Base-by-base conservation (phyloP, 208 protist species). In the Trypanosoma vivax region DNA sequence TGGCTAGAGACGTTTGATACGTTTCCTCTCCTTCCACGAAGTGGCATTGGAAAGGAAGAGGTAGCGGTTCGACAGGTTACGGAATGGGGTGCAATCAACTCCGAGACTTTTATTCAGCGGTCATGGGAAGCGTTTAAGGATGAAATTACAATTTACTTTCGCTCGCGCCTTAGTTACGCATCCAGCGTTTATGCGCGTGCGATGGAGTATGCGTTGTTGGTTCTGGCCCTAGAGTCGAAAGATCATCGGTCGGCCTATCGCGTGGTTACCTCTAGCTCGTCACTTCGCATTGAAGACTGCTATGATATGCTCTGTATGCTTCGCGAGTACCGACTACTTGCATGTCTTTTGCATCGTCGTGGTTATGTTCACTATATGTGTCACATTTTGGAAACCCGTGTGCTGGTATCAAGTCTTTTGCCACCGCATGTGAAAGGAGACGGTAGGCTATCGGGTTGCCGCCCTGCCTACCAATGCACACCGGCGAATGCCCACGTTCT, bases 241-340 rank as follows among this genome's bases (percentile, higher is more conserved):
- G 85, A 92, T 60, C 70, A 81, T 61, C 60, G 70, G 23, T 53
- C 47, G 9, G 74, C 70, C 3, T 77, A 90, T 48, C 48, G 52
- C 27, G 13, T 87, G 35, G 73, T 88, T 2, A 48, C 47, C 31
- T 29, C 49, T 21, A 51, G 59, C 27, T 35, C 29, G 2, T 63
- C 50, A 6, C 40, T 93, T 27, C 28, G 31, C 7, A 38, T 89
- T 10, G 64, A 74, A 47, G 86, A 93, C 47, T 79, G 68, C 41
- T 78, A 76, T 31, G 76, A 83, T 33, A 34, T 90, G 49, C 74
- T 93, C n/a, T 33, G 6, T 7, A 29, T 57, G 11, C 34, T 84
- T 24, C 49, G 50, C 6, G 81, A 93, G 61, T 76, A 75, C 51
- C 75, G 81, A 6, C 57, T 93, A 21, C 55, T 93, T n/a, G 82